These are phyloP conservation scores for Phytophthora pisi DNA, from an alignment of 352 stramenopile species.

Conservation along the genomic window DNA sequence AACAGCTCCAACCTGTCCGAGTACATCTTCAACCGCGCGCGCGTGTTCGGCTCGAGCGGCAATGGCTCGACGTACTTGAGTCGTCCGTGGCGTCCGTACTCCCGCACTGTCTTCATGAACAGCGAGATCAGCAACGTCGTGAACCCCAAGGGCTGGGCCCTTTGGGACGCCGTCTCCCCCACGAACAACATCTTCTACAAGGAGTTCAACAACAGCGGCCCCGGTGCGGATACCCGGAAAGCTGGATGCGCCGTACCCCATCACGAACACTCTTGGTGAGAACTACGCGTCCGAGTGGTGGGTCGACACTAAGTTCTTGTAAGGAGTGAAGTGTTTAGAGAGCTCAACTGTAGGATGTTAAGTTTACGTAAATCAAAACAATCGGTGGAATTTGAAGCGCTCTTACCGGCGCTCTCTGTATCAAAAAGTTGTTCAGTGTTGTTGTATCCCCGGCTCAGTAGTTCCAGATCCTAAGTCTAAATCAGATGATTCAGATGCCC, in stretches of 20 bases:
- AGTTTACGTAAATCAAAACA: no score
- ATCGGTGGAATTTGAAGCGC: no score
- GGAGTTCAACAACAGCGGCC: constrained; percentile 20
- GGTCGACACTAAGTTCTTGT: constrained; percentile 19
- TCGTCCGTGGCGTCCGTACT: constrained; percentile 14
- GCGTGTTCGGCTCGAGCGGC: constrained; percentile 8
- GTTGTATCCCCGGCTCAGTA: no score
- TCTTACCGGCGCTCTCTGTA: no score
- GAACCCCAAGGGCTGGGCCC: constrained; percentile 10
- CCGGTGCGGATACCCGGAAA: constrained; percentile 3
- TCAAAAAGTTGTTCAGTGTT: no score
- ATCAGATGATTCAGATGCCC: no score
- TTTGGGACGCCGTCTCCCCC: constrained; percentile 1
- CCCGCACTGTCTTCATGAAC: constrained; percentile 20
- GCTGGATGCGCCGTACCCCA: not conserved
- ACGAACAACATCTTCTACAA: constrained; percentile 17
- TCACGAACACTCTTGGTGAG: not conserved
- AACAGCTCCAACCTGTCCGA: constrained; percentile 12
- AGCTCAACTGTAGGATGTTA: no score
- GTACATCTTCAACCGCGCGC: constrained; percentile 23
- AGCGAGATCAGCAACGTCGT: constrained; percentile 13
- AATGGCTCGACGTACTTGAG: constrained; percentile 5
- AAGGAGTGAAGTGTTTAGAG: not conserved
- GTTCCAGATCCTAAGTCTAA: no score
- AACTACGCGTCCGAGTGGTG: constrained; percentile 15